These are phyloP conservation scores for Plasmopara muralis DNA, from an alignment of 352 stramenopile species.

Conservation along the genomic window DNA sequence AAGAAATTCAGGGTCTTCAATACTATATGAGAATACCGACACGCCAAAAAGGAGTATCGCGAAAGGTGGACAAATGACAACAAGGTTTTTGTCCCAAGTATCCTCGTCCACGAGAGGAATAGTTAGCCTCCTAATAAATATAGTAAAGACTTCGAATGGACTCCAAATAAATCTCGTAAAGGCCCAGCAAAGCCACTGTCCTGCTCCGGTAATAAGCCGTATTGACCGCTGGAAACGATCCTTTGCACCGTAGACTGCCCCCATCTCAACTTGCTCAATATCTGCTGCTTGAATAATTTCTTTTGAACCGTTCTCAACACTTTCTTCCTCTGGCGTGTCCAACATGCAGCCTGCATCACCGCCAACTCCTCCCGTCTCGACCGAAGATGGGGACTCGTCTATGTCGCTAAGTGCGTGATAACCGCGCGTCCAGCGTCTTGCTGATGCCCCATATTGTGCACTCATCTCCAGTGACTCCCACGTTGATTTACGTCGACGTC, in stretches of 20 bases:
- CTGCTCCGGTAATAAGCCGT: conserved; percentile 7
- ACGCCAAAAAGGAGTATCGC: conserved; percentile 51
- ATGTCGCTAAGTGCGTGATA: conserved; percentile 61
- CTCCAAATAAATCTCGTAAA: conserved; percentile 59
- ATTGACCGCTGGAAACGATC: conserved; percentile 21
- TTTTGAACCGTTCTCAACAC: conserved; percentile 11
- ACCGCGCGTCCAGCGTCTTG: conserved; percentile 56
- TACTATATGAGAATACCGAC: conserved; percentile 41
- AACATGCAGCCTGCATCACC: conserved; percentile 12
- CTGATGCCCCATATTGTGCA: conserved; percentile 46
- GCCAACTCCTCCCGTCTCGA: conserved; percentile 12
- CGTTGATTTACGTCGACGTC: conserved; percentile 34
- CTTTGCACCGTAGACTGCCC: conserved; percentile 15
- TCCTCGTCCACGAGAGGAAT: conserved; percentile 78
- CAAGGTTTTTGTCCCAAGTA: conserved; percentile 73
- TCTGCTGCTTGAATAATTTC: conserved; percentile 13
- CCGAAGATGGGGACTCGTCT: conserved; percentile 33
- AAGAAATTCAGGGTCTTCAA: conserved; percentile 45
- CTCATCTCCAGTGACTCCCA: conserved; percentile 61
- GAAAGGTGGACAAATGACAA: conserved; percentile 55
- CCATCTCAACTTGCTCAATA: conserved; percentile 16
- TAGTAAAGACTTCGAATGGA: conserved; percentile 59
- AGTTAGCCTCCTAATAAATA: conserved; percentile 60
- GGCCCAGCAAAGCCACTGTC: conserved; percentile 20
- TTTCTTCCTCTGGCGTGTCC: conserved; percentile 19